These are phyloP conservation scores for Candida gigantensis DNA, from an alignment of 1,139 yeast genomes.

Conservation along the genomic window DNA sequence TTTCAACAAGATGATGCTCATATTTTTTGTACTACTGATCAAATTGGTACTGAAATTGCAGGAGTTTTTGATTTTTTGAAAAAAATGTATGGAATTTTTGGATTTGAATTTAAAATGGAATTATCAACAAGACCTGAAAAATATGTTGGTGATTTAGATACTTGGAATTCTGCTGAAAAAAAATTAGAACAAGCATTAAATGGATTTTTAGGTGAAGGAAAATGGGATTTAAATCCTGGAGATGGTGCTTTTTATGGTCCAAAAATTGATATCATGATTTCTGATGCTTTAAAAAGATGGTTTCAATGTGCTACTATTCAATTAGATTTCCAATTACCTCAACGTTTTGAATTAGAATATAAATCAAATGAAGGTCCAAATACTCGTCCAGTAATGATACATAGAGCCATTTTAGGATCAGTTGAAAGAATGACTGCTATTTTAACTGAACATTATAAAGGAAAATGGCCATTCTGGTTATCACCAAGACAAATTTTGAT, in stretches of 20 bases:
- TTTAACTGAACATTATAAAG: slow-evolving; percentile 94
- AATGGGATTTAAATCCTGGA: slow-evolving; percentile 91
- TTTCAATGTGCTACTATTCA: slow-evolving; percentile 98
- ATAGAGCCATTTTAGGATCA: slow-evolving; percentile 96
- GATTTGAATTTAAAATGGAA: slow-evolving; percentile 86
- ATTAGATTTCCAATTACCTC: slow-evolving; percentile 95
- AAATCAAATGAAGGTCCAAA: slow-evolving; percentile 66
- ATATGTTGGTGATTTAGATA: slow-evolving; percentile 79
- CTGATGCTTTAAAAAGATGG: slow-evolving; percentile 91
- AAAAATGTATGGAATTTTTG: slow-evolving; percentile 79
- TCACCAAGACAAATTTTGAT: slow-evolving; percentile 95
- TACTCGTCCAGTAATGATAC: slow-evolving; percentile 93
- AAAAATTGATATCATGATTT: slow-evolving; percentile 90
- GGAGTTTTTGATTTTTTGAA: slow-evolving; percentile 79
- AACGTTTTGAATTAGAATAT: slow-evolving; percentile 84
- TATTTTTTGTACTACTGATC: slow-evolving; percentile 89
- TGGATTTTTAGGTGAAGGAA: slow-evolving; percentile 66
- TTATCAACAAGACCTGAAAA: slow-evolving; percentile 94
- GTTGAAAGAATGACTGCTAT: slow-evolving; percentile 98
- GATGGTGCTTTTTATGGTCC: slow-evolving; percentile 99
- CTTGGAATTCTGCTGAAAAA: slow-evolving; percentile 87
- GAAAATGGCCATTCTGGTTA: slow-evolving; percentile 99
- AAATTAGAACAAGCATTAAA: slow-evolving; percentile 75
- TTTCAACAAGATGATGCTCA: slow-evolving; percentile 99
- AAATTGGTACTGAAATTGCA: slow-evolving; percentile 79